A percentile compares a stretch with the other conserved stretches of the same genome.
Evolutionary conservation across 495 filamentous ascomycete genomes (phyloP).

Genomic region (Daldinia concentrica): DNA sequence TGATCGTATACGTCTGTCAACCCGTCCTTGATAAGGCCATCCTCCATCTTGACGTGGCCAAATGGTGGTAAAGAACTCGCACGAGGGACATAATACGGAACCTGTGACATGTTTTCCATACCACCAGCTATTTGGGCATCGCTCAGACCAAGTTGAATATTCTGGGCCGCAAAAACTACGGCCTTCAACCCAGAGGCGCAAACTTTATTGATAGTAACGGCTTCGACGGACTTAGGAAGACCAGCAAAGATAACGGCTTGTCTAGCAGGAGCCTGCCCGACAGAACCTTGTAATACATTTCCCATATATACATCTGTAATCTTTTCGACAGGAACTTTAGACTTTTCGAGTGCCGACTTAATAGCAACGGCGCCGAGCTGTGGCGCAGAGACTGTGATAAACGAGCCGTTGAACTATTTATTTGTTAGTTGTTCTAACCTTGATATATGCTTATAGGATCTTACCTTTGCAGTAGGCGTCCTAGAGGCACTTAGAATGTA

Average conservation of each 20-base stretch:
- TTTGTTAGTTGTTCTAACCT: conserved; percentile 22
- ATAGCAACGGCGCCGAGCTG: conserved; percentile 88
- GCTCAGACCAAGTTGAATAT: conserved; percentile 88
- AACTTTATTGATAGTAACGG: conserved; percentile 95
- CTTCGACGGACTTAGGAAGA: conserved; percentile 78
- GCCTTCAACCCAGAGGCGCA: conserved; percentile 95
- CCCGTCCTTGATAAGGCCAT: conserved; percentile 94
- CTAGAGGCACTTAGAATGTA: conserved; percentile 90
- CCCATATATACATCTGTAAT: conserved; percentile 96
- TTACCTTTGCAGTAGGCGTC: conserved; percentile 87
- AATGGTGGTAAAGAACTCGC: conserved; percentile 80
- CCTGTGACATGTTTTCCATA: conserved; percentile 96
- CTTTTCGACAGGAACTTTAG: conserved; percentile 75
- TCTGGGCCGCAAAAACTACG: conserved; percentile 87
- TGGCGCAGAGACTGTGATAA: conserved; percentile 81
- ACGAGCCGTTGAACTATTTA: conserved; percentile 90
- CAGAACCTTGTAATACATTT: conserved; percentile 85
- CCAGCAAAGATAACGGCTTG: conserved; percentile 92
- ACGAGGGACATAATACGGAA: conserved; percentile 89
- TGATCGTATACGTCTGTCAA: conserved; percentile 97
- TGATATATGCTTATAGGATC: conserved; percentile 5
- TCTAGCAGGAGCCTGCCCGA: conserved; percentile 90
- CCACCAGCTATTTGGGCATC: conserved; percentile 91
- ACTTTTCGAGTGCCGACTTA: conserved; percentile 85
- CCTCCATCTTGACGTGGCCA: conserved; percentile 84